phyloP scores from a whole-genome alignment of 164 flowering plant species.

The Aristolochia californica region DNA sequence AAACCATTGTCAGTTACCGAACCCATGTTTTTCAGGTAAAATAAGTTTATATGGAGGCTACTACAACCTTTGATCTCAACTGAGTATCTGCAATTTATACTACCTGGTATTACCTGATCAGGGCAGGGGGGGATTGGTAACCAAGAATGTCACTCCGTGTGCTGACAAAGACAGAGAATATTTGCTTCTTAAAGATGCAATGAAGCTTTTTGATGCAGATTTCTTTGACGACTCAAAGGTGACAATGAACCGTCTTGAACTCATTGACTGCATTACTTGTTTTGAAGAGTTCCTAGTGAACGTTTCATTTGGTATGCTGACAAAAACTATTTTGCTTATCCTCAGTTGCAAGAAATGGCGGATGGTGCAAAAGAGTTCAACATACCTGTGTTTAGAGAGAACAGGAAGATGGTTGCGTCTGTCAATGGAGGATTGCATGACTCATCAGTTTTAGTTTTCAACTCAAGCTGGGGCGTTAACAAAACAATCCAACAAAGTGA shows the following conservation, averaged over 20 bases:
- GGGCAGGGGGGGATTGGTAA: not conserved
- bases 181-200: slow-evolving; percentile 18
- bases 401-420: slow-evolving; percentile 65
- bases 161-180: not conserved
- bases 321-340: not conserved
- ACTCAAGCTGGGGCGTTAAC: slow-evolving; percentile 39
- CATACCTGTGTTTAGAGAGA: slow-evolving; percentile 46
- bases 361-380: slow-evolving; percentile 58
- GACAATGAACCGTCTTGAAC: not conserved
- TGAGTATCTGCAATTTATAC: no score
- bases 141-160: not conserved
- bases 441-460: slow-evolving; percentile 65
- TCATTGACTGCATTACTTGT: no score
- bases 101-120: not conserved
- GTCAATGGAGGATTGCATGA: slow-evolving; percentile 63
- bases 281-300: no score
- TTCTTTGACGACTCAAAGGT: slow-evolving; percentile 63
- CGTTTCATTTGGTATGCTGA: no score
- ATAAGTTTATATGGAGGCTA: no score
- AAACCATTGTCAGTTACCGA: no score
- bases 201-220: slow-evolving; percentile 44
- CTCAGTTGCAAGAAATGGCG: slow-evolving; percentile 53
- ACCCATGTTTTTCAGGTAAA: no score
- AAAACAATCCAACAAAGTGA: slow-evolving; percentile 7
- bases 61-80: no score